A percentile compares a stretch with the other conserved stretches of the same genome.
These are phyloP conservation scores for Mortierella sp. DNA, from an alignment of 371 early-diverging fungal species.

Conservation along the genomic window DNA sequence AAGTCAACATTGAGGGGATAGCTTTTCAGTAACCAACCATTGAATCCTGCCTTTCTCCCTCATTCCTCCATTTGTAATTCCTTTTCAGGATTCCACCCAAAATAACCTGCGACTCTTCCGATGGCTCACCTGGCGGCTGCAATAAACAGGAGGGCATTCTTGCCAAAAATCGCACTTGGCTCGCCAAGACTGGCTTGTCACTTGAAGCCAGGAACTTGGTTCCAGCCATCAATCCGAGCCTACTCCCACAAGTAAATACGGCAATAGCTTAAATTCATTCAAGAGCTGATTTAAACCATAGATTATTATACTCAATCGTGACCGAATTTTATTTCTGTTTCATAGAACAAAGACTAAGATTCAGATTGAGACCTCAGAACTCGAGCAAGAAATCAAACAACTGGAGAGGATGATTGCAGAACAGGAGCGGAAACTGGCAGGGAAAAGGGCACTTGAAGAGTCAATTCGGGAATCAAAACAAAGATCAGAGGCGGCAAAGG, in stretches of 20 bases:
- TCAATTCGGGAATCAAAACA: constrained; percentile 30
- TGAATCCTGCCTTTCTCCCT: background rate
- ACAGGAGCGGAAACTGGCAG: constrained; percentile 37
- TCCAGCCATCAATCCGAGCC: constrained; percentile 13
- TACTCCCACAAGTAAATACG: constrained; percentile 40
- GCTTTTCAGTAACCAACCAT: background rate
- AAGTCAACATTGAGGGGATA: too few species aligned
- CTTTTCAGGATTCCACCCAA: background rate
- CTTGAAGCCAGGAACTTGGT: constrained; percentile 10
- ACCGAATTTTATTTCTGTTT: background rate
- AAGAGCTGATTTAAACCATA: background rate
- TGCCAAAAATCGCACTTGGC: background rate
- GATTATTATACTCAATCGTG: background rate
- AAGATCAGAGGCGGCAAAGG: constrained; percentile 33
- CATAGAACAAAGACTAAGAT: constrained; percentile 35
- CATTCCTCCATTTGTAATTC: background rate
- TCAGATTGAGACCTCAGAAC: constrained; percentile 35
- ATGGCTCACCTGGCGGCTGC: constrained; percentile 43
- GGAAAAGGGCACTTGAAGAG: constrained; percentile 32
- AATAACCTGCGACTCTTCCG: background rate
- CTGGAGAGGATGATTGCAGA: constrained; percentile 36
- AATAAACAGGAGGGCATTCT: constrained; percentile 22
- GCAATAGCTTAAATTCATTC: background rate
- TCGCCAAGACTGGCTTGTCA: constrained; percentile 11
- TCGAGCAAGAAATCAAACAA: constrained; percentile 34